Evolutionary conservation across 2,329 filamentous ascomycete genomes (phyloP).

Genomic region (Fusarium tuaranense): DNA sequence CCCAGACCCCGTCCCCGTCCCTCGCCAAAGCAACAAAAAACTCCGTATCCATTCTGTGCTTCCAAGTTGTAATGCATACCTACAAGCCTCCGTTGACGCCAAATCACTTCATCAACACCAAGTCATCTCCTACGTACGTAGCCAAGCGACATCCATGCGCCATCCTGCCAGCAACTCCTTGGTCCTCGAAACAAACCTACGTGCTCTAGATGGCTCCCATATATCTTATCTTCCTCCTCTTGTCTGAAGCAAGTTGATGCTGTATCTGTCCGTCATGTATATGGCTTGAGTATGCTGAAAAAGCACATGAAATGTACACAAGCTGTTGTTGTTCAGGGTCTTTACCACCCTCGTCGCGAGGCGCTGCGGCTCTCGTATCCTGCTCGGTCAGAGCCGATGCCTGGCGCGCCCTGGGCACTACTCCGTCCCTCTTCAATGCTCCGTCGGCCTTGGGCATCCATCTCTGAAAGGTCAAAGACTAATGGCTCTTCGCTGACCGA

Average conservation of each 20-base stretch:
- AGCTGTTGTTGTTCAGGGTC: slow-evolving; percentile 2
- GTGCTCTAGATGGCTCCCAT: slow-evolving; percentile 14
- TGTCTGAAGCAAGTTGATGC: slow-evolving; percentile 2
- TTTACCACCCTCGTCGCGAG: slow-evolving; percentile 53
- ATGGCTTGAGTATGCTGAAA: slow-evolving; percentile 8
- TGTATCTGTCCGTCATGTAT: slow-evolving; percentile 15
- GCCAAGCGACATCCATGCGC: slow-evolving; percentile 25
- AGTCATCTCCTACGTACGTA: slow-evolving; percentile 15
- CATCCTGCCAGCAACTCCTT: slow-evolving; percentile 30
- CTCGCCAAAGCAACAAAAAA: slow-evolving; percentile 1
- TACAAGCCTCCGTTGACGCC: slow-evolving; percentile 5
- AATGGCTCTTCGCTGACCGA: slow-evolving; percentile 75
- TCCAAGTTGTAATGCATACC: slow-evolving; percentile 1
- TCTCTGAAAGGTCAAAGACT: slow-evolving; percentile 79
- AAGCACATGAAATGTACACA: slow-evolving; percentile 12
- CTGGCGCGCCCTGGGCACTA: slow-evolving; percentile 48
- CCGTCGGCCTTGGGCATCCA: slow-evolving; percentile 69
- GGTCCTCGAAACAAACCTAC: slow-evolving; percentile 24
- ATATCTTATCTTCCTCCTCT: not conserved
- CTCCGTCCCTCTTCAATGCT: slow-evolving; percentile 67
- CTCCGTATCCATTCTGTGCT: slow-evolving; percentile 19
- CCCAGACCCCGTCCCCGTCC: not conserved
- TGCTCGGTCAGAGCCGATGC: slow-evolving; percentile 51
- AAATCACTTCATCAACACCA: slow-evolving; percentile 20
- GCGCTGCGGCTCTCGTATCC: slow-evolving; percentile 55